phyloP scores from a whole-genome alignment of 139 green algal species.

The Chlamydomonas asymmetrica region DNA sequence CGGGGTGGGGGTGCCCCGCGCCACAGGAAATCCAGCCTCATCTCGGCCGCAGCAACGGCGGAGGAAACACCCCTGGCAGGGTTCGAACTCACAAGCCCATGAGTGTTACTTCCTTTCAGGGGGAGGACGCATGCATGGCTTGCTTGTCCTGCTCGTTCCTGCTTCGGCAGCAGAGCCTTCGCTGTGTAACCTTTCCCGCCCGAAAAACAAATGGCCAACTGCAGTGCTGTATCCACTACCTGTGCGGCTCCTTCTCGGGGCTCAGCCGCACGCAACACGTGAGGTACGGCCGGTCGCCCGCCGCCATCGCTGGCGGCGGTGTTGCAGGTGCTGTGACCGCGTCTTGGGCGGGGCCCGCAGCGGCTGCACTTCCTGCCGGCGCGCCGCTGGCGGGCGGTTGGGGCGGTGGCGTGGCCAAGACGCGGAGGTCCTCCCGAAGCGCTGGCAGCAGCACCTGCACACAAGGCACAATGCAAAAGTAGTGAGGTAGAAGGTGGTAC shows the following conservation, averaged over 20 bases:
- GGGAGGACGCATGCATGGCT: no score
- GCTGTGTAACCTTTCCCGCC: no score
- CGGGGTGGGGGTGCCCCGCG: no score
- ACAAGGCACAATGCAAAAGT: neutral
- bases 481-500: neutral
- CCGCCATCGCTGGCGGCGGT: neutral
- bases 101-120: no score
- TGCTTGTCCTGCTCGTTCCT: no score
- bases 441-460: slow-evolving; percentile 69
- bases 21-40: no score
- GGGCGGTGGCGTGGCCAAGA: slow-evolving; percentile 32
- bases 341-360: neutral
- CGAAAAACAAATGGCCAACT: no score
- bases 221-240: no score
- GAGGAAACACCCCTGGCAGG: no score
- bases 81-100: no score
- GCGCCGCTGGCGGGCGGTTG: slow-evolving; percentile 68
- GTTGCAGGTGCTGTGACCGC: neutral
- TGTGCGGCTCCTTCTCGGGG: slow-evolving; percentile 88
- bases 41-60: no score
- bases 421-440: slow-evolving; percentile 64
- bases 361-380: slow-evolving; percentile 56
- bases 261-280: slow-evolving; percentile 77
- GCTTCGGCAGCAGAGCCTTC: no score
- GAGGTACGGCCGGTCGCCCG: slow-evolving; percentile 42